Evolutionary conservation across 2,329 filamentous ascomycete genomes (phyloP).

Genomic region (Exophiala viscosa): DNA sequence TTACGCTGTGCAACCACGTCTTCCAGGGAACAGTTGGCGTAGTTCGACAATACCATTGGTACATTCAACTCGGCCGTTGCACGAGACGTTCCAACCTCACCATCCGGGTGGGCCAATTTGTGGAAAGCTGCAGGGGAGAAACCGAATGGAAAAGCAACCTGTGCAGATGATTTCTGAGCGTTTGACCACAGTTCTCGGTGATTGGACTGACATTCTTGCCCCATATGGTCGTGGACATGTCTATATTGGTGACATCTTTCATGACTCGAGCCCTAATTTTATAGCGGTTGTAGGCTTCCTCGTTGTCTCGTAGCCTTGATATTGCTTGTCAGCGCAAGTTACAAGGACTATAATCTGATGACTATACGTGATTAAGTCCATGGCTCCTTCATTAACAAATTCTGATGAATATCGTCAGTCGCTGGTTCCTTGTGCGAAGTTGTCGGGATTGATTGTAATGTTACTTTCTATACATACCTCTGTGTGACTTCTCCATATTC

Average conservation of each 20-base stretch:
- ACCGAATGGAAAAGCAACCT: constrained; percentile 50
- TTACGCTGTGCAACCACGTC: constrained; percentile 40
- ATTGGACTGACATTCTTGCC: too few relatives aligned
- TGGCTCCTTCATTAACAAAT: constrained; percentile 57
- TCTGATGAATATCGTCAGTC: too few relatives aligned
- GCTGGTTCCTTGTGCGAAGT: too few relatives aligned
- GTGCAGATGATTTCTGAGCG: too few relatives aligned
- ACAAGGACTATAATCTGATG: background rate
- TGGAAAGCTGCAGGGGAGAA: constrained; percentile 55
- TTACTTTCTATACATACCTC: too few relatives aligned
- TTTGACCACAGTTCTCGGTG: too few relatives aligned
- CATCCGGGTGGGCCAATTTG: constrained; percentile 50
- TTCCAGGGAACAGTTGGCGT: constrained; percentile 44
- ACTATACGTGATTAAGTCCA: constrained; percentile 49
- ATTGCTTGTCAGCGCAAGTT: too few relatives aligned
- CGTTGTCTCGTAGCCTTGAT: constrained; percentile 45
- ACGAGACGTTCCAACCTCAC: constrained; percentile 49
- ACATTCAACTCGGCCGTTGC: constrained; percentile 44
- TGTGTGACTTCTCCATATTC: constrained; percentile 17
- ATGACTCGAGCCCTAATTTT: constrained; percentile 41
- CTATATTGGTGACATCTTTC: constrained; percentile 35
- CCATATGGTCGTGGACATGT: constrained; percentile 44
- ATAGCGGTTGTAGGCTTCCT: constrained; percentile 50
- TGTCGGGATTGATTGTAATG: too few relatives aligned
- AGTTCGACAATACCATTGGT: constrained; percentile 49